Evolutionary conservation across 139 green algal genomes (phyloP).

Genomic region (Zygnema circumcarinatum): DNA sequence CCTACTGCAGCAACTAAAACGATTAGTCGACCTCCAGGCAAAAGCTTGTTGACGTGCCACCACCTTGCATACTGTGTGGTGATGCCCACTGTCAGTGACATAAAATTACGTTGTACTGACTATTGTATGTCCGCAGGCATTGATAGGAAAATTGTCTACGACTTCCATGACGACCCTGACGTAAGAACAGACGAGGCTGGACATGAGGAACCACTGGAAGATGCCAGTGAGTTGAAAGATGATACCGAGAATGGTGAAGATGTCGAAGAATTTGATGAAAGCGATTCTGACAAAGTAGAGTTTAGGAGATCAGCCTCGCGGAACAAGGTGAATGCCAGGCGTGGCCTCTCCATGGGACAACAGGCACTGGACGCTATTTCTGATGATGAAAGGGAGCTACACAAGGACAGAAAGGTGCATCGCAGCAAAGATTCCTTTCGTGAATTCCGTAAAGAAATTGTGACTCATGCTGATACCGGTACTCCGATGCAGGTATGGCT

Average conservation of each 20-base stretch:
- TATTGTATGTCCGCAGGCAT: background rate
- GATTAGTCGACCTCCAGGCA: no score
- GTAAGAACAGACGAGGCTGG: no score
- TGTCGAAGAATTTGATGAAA: background rate
- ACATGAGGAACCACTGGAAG: no score
- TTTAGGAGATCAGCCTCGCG: background rate
- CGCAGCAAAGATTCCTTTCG: background rate
- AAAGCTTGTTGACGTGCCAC: no score
- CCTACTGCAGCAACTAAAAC: no score
- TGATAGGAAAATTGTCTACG: background rate
- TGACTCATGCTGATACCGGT: background rate
- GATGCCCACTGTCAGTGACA: no score
- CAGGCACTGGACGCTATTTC: background rate
- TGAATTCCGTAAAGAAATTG: background rate
- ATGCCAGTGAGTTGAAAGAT: background rate
- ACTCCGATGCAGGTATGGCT: background rate
- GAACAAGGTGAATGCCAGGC: background rate
- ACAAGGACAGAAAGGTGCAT: background rate
- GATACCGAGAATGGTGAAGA: background rate
- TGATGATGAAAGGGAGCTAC: background rate
- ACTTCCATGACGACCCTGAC: background rate
- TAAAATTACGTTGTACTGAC: no score
- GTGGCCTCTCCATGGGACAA: background rate
- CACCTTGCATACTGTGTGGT: no score
- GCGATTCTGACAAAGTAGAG: background rate